Evolutionary conservation across 1,284 basidiomycete species (phyloP).

Genomic region (Cryptococcus sp.): DNA sequence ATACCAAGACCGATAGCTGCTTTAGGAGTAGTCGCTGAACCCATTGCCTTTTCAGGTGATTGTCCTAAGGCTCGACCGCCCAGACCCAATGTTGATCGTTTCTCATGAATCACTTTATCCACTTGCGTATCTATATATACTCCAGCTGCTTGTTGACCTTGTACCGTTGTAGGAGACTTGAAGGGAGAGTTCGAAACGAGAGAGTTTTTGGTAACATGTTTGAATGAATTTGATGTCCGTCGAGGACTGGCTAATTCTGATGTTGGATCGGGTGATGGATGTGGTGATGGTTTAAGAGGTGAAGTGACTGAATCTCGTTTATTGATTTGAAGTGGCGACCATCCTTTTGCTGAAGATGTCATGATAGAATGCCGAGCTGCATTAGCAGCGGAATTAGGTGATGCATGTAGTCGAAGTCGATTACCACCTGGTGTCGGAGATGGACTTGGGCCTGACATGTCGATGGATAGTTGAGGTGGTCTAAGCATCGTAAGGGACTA

Average conservation of each 20-base stretch:
- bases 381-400: conserved; percentile 13
- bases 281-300: conserved; percentile 20
- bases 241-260: conserved; percentile 50
- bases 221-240: conserved; percentile 74
- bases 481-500: background rate
- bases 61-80: conserved; percentile 28
- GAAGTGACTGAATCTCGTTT: conserved; percentile 31
- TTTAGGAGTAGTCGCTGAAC: conserved; percentile 31
- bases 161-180: conserved; percentile 51
- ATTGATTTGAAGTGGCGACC: conserved; percentile 48
- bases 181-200: conserved; percentile 87
- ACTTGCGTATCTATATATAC: conserved; percentile 12
- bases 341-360: conserved; percentile 45
- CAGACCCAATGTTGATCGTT: conserved; percentile 7
- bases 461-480: background rate
- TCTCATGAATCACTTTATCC: conserved; percentile 35
- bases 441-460: background rate
- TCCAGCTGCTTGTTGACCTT: conserved; percentile 25
- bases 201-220: conserved; percentile 71
- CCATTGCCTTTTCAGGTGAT: conserved; percentile 25
- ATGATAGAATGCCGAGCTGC: conserved; percentile 41
- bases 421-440: background rate
- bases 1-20: conserved; percentile 41
- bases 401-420: background rate
- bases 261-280: conserved; percentile 38